A percentile compares a stretch with the other conserved stretches of the same genome.
These are phyloP conservation scores for Xylaria flabelliformis DNA, from an alignment of 495 filamentous ascomycete genomes.

Conservation along the genomic window DNA sequence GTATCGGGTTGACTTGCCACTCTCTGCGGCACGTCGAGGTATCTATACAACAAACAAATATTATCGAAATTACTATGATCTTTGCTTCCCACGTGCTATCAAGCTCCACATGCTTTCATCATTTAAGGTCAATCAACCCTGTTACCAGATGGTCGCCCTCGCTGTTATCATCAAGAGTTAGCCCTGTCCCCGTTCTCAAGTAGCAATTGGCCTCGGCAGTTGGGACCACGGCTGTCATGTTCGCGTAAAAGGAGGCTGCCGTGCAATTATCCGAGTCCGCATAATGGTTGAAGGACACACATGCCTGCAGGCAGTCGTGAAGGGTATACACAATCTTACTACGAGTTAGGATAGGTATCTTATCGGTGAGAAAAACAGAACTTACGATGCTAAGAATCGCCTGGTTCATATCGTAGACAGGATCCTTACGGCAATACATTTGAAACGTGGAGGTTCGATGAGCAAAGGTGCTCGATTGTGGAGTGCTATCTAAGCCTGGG, in stretches of 20 bases:
- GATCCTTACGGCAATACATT: background rate
- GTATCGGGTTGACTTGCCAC: background rate
- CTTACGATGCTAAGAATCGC: background rate
- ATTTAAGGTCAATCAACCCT: background rate
- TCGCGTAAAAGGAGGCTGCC: background rate
- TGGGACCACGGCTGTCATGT: background rate
- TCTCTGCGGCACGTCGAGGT: background rate
- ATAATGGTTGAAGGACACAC: background rate
- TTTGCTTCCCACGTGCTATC: background rate
- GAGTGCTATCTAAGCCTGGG: background rate
- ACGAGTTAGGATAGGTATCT: background rate
- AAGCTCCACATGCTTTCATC: background rate
- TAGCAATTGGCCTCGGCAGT: background rate
- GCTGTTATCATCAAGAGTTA: background rate
- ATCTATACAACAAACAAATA: background rate
- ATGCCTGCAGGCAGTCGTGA: background rate
- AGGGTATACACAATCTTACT: background rate
- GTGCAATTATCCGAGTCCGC: background rate
- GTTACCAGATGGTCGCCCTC: background rate
- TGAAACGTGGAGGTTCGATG: background rate
- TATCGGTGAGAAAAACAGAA: background rate
- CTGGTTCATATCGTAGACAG: background rate
- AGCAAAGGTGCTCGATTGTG: background rate
- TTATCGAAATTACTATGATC: background rate
- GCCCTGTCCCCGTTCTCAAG: background rate